These are phyloP conservation scores for Gossypium gossypioides DNA, from an alignment of 441 rosid genomes.

Conservation along the genomic window DNA sequence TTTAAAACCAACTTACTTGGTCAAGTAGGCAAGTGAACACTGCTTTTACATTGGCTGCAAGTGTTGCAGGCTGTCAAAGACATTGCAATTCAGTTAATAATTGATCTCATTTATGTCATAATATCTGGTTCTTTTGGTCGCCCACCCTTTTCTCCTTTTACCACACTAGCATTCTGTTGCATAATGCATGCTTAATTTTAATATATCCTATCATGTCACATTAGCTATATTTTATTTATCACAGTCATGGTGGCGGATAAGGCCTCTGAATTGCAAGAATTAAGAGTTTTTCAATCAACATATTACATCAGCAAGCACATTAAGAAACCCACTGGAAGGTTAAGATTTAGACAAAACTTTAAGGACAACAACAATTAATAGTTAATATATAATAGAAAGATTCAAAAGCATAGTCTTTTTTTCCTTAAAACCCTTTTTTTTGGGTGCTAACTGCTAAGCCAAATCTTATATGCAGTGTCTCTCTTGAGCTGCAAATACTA, in stretches of 20 bases:
- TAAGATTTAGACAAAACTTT: not conserved
- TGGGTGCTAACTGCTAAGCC: not conserved
- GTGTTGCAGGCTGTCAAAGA: constrained; percentile 61
- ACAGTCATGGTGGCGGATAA: not conserved
- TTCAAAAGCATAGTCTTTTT: not conserved
- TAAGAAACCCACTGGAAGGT: not conserved
- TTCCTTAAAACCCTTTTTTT: not conserved
- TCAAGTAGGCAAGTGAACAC: constrained; percentile 87
- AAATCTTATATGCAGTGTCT: not conserved
- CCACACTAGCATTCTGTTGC: not conserved
- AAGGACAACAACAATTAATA: not conserved
- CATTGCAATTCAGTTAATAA: constrained; percentile 21
- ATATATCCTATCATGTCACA: not conserved
- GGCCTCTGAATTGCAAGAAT: not conserved
- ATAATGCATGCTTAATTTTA: not conserved
- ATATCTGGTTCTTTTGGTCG: not conserved
- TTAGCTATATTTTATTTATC: not conserved
- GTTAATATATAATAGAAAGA: not conserved
- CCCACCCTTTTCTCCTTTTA: constrained; percentile 2
- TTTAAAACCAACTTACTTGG: constrained; percentile 58
- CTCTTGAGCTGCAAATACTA: not conserved
- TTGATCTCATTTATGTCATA: not conserved
- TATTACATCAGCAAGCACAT: not conserved
- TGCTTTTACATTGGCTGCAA: constrained; percentile 77
- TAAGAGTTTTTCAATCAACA: not conserved